Base-by-base conservation (phyloP, 169 alveolate genomes). In the Plasmodium gonderi region DNA sequence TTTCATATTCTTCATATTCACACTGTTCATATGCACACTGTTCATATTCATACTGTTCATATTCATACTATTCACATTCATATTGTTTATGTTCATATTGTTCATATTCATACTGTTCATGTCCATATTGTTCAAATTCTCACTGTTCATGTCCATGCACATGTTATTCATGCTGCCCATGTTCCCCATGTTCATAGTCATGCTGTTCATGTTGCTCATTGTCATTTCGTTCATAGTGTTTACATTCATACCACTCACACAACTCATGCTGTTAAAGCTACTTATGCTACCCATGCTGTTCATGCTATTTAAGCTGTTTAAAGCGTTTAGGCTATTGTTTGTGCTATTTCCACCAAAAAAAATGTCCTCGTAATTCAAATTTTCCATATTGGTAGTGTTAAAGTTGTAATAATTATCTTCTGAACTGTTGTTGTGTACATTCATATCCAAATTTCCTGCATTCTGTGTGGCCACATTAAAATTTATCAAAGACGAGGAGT, bases 351-450 rank as follows among this genome's bases (percentile, higher is more conserved):
- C 20, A 38, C 90, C 45, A 54, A 79, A 79, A 60, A 79, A 79
- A 49, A 79, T 20, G 49, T 79, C 90, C 12, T 79, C 90, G 76
- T 79, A 79, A 79, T 79, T 79, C 44, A 79, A 20, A 23, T 79
- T 79, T 6, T 79, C 90, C 20, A 49, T 12, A 12, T 47, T 79
- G 29, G 42, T 54, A 36, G 47, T 38, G 9, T 9, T 26, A 26
- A 79, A 54, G n/a, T 54, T 29, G 40, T 79, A 49, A 79, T 49
- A 79, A 79, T 79, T 79, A 44, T 79, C 90, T 26, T 79, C 90
- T 20, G 64, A 3, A 1, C 33, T 38, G 42, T 79, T 79, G 17
- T 79, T 79, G 49, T 51, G 72, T 23, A 29, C 40, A 49, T 79
- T 31, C 72, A 49, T 51, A 42, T 79, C 47, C 29, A 29, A 60